These are phyloP conservation scores for Tuber umbilicatum DNA, from an alignment of 495 filamentous ascomycete genomes.

Conservation along the genomic window DNA sequence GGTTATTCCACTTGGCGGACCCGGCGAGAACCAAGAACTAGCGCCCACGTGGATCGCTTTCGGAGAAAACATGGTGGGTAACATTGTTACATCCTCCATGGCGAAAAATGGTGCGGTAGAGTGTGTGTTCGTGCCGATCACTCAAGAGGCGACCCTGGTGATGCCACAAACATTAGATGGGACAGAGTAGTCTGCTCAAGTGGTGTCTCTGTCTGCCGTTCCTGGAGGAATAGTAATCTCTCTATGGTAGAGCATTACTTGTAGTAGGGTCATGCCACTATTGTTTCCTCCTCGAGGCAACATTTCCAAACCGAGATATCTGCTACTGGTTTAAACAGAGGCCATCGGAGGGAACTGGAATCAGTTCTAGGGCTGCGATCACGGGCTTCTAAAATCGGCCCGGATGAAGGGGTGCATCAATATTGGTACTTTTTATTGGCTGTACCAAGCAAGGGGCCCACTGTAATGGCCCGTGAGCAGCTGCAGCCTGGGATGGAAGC, in stretches of 20 bases:
- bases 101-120: background rate
- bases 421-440: background rate
- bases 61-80: background rate
- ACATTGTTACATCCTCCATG: background rate
- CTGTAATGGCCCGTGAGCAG: background rate
- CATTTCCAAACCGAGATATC: background rate
- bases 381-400: background rate
- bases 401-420: background rate
- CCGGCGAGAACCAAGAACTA: background rate
- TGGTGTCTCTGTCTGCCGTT: no score
- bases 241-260: background rate
- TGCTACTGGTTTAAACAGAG: background rate
- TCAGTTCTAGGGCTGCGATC: background rate
- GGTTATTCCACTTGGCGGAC: background rate
- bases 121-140: background rate
- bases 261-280: background rate
- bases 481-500: background rate
- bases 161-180: background rate
- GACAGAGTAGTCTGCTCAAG: background rate
- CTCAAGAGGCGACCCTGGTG: background rate
- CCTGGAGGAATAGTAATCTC: background rate
- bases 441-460: background rate
- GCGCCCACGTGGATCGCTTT: background rate
- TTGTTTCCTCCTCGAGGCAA: background rate
- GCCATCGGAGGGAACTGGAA: background rate